Evolutionary conservation across 441 rosid species (phyloP).

Genomic region (Jatropha podagrica): DNA sequence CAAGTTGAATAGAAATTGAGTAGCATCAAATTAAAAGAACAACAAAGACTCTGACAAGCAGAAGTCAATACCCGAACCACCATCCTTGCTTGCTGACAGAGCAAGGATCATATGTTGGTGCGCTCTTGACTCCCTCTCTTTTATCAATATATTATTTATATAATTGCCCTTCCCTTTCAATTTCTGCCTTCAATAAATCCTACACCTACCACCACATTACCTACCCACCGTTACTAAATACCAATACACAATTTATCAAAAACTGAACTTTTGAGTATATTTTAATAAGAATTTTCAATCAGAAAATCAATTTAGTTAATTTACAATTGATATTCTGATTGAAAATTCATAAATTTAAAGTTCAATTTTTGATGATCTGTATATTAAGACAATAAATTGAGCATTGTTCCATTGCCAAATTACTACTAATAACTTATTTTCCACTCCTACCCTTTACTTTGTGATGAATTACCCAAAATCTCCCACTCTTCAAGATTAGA

Average conservation of each 20-base stretch:
- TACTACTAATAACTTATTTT: conserved; percentile 15
- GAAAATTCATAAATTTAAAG: too few relatives aligned
- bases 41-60: conserved; percentile 29
- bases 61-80: conserved; percentile 99
- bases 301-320: too few relatives aligned
- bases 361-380: too few relatives aligned
- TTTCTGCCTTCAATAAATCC: not conserved
- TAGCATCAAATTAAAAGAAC: conserved; percentile 31
- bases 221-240: not conserved
- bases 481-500: conserved; percentile 24
- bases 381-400: too few relatives aligned
- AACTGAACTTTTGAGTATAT: too few relatives aligned
- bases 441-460: conserved; percentile 12
- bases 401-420: conserved; percentile 13
- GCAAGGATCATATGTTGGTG: conserved; percentile 59
- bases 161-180: conserved; percentile 6
- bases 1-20: not conserved
- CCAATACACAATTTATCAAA: too few relatives aligned
- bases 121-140: conserved; percentile 84
- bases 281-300: too few relatives aligned
- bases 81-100: conserved; percentile 42
- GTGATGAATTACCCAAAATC: conserved; percentile 43
- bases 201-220: not conserved
- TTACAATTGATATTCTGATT: too few relatives aligned
- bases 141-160: conserved; percentile 1